Evolutionary conservation across 2,329 filamentous ascomycete genomes (phyloP), one percentile per base, ranked within the genome.

Genomic region (Xenosphaeropsis pyriputrescens): DNA sequence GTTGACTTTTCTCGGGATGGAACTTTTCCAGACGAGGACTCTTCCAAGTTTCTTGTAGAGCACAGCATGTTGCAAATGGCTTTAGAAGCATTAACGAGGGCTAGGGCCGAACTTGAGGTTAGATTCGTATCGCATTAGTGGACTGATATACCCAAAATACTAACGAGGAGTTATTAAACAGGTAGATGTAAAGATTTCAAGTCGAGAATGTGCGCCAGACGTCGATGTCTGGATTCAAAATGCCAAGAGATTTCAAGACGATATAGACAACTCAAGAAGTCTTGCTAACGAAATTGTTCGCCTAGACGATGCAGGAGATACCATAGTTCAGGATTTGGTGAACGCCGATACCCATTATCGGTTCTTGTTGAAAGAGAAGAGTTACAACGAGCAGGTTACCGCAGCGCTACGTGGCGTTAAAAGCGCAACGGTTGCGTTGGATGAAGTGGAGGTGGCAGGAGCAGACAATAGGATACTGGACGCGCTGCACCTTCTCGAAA

Each of bases 211-310:
- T 14, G 81, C 79, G 40, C 72, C 78, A 30, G 81, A 93, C 50
- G 80, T 94, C 36, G 81, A 85, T 52, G 72, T 78, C 37, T 96
- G 89, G 89, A 83, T 93, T 40, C 63, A 68, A 37, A 85, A 91
- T 56, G 85, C 88, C 35, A 85, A 85, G 57, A 75, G 79, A 37
- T 71, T 95, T 6, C 85, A 93, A 56, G 72, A 79, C 43, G 89
- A 95, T 53, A 89, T 95, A 46, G 75, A 84, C 50, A 72, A 75
- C 34, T 89, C 85, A 17, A 79, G 85, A 50, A 70, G 73, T 13
- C 77, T 86, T 29, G 86, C 89, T 16, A 78, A 78, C 50, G 77
- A 86, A 41, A 93, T 96, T 41, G 72, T 89, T 5, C 71, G 77
- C 33, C 74, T 85, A 50, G 79, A 86, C 37, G 80, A 89, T 51